These are phyloP conservation scores for Marasmius fiardii DNA, from an alignment of 1,284 basidiomycete species.

Conservation along the genomic window DNA sequence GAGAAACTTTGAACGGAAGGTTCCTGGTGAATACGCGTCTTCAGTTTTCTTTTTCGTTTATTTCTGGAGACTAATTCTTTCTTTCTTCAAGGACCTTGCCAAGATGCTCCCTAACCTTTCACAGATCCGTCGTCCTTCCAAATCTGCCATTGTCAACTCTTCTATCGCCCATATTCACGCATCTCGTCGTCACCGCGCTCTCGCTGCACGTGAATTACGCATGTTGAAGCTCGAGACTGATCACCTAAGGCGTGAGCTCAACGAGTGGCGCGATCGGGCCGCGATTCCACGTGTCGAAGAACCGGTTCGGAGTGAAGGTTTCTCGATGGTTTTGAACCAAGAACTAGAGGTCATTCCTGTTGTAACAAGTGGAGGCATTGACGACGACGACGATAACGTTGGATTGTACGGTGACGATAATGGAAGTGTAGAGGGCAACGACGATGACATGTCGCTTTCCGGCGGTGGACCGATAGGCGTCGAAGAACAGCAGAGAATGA, in stretches of 20 bases:
- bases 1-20: constrained; percentile 87
- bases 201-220: constrained; percentile 76
- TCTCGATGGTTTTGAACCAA: constrained; percentile 63
- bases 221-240: constrained; percentile 74
- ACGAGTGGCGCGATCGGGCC: constrained; percentile 82
- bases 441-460: too few relatives aligned
- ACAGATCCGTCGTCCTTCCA: constrained; percentile 89
- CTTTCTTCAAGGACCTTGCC: constrained; percentile 68
- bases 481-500: neutral
- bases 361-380: constrained; percentile 6
- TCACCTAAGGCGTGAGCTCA: constrained; percentile 79
- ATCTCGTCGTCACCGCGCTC: constrained; percentile 73
- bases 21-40: constrained; percentile 70
- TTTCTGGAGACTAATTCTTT: neutral
- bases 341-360: constrained; percentile 56
- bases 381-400: constrained; percentile 11
- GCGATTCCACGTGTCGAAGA: constrained; percentile 68
- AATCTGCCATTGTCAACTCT: constrained; percentile 95
- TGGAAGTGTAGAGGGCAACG: neutral
- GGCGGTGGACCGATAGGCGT: neutral
- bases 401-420: neutral
- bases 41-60: constrained; percentile 7
- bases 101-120: constrained; percentile 86
- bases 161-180: constrained; percentile 83
- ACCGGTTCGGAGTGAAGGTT: constrained; percentile 64